Base-by-base conservation (phyloP, 768 basidiomycete genomes). In the Lactifluus piperatus region DNA sequence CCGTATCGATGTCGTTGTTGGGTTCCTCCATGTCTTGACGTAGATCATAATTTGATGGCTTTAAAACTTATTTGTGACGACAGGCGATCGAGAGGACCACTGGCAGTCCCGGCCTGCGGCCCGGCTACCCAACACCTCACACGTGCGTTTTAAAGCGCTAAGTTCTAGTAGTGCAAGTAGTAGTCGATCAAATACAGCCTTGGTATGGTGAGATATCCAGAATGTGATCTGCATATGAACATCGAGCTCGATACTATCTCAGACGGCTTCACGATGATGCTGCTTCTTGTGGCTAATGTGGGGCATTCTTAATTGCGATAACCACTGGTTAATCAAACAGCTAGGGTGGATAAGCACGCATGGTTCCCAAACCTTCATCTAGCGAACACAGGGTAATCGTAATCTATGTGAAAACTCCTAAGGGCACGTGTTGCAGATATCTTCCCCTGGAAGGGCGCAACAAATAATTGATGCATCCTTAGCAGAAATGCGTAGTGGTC, bases 291-390 rank as follows among this genome's bases (percentile, higher is more conserved):
- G 45, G 91, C 91, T 26, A 93, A 74, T 1, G 88, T 89, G 7
- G 88, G 88, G 0, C 85, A 71, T 94, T 94, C 76, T 94, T 94
- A 52, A 93, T 69, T 2, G 89, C 88, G 62, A 94, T 94, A 34
- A 94, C 70, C n/a, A 94, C 73, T 1, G 91, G 91, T 63, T 94
- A 90, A 65, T 94, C 93, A 70, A 92, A 93, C 2, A 91, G 88
- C 86, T 91, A 61, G 16, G 50, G 59, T 34, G 52, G 8, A 27
- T 54, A 6, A 37, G n/a, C 10, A 10, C 10, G 10, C 8, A 13
- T 22, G 14, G n/a, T 43, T 27, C 18, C 6, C 20, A 18, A 34
- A 20, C 30, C 2, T 34, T 30, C 7, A 24, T 22, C 27, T 2
- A n/a, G 5, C 2, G 20, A 14, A 57, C 78, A 68, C 58, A 89